These are phyloP conservation scores for Syncephalis fuscata DNA, from an alignment of 371 early-diverging fungal genomes.

Conservation along the genomic window DNA sequence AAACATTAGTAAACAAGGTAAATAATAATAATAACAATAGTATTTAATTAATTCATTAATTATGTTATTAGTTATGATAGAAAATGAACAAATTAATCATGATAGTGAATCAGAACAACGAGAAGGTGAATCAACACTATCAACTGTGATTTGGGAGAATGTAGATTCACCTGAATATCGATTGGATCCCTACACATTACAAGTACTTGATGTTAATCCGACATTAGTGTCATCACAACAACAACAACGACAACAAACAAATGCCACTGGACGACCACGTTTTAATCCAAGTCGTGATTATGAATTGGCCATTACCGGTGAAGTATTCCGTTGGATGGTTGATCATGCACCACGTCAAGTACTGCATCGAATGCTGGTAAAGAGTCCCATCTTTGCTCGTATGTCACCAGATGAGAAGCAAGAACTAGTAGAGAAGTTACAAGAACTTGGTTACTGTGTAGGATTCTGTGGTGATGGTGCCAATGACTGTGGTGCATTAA, in stretches of 20 bases:
- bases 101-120: too few relatives aligned
- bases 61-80: too few relatives aligned
- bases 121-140: too few relatives aligned
- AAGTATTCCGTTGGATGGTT: constrained; percentile 89
- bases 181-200: constrained; percentile 42
- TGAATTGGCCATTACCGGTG: constrained; percentile 83
- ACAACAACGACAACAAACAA: not conserved
- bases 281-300: constrained; percentile 17
- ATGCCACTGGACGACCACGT: not conserved
- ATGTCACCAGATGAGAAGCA: constrained; percentile 99
- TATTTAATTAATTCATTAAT: too few relatives aligned
- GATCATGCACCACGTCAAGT: constrained; percentile 49
- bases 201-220: constrained; percentile 13
- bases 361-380: constrained; percentile 67
- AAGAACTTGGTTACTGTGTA: constrained; percentile 77
- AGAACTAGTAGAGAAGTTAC: constrained; percentile 75
- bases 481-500: constrained; percentile 98
- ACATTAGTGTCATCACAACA: not conserved
- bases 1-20: constrained; percentile 2
- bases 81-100: too few relatives aligned
- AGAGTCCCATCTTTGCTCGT: constrained; percentile 88
- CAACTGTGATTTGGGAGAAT: constrained; percentile 47
- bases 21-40: not conserved
- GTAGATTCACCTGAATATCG: constrained; percentile 31
- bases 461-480: constrained; percentile 99